These are phyloP conservation scores for Gonium pectorale DNA, from an alignment of 139 green algal genomes.

Conservation along the genomic window DNA sequence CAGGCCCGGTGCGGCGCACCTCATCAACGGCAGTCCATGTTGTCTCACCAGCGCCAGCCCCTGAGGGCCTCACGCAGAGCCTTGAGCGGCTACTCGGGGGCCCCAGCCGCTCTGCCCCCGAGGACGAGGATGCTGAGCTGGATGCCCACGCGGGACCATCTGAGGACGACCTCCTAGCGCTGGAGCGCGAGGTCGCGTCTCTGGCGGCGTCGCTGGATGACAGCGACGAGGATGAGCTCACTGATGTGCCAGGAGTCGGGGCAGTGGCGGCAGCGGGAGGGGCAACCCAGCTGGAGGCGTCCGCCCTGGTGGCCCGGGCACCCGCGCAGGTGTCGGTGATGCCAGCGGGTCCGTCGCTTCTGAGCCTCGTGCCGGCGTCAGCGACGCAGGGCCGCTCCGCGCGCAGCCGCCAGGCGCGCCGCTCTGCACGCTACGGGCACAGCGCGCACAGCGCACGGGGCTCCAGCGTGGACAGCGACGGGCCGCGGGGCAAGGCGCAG, in stretches of 20 bases:
- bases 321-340: neutral
- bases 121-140: neutral
- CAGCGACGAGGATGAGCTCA: too few relatives aligned
- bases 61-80: neutral
- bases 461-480: neutral
- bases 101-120: neutral
- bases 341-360: constrained; percentile 16
- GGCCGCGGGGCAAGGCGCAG: neutral
- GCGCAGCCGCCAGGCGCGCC: neutral
- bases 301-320: neutral
- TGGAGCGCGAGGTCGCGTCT: neutral
- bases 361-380: neutral
- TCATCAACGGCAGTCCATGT: neutral
- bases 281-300: neutral
- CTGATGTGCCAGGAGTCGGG: too few relatives aligned
- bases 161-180: constrained; percentile 2
- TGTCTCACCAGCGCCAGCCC: too few relatives aligned
- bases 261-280: neutral
- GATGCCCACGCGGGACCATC: constrained; percentile 3
- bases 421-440: neutral
- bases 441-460: neutral
- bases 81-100: neutral
- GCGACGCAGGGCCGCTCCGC: constrained; percentile 14
- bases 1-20: neutral
- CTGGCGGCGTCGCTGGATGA: too few relatives aligned